Evolutionary conservation across 2,329 filamentous ascomycete species (phyloP), one percentile per base, ranked within the genome.

Genomic region (Paradendryphiella salina): DNA sequence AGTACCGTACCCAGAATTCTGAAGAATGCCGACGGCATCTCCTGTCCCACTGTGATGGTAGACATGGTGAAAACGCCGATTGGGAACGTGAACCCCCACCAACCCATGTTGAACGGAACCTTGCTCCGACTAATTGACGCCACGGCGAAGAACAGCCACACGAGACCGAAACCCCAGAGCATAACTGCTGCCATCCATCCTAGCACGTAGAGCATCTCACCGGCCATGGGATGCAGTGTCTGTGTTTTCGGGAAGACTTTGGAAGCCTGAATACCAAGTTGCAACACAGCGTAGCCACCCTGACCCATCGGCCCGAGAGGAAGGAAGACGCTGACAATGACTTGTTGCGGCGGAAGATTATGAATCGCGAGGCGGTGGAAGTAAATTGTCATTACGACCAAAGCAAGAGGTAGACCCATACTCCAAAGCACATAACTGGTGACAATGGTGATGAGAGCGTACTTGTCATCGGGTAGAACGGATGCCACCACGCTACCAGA

Each of bases 351-450:
- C 0, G 85, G 85, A 6, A 88, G 77, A 20, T 84, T 82, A 70
- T 88, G 80, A 6, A 88, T 71, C 1, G 82, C 82, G 4, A 90
- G 75, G n/a, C 86, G 82, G 60, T 87, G 83, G 65, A 87, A 88
- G 72, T 89, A 89, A 7, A 89, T 79, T 1, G 81, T 82, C 38
- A 88, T 72, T 13, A 87, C 79, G 35, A 80, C 77, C 61, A 85
- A 77, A 1, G 85, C 81, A 47, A 89, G 72, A 0, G 80, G 81
- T 0, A 80, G 76, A 9, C 85, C 85, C 37, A 83, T 82, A 1
- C 85, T 85, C 84, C 84, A 88, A 40, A 89, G 79, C 13, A 88
- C 75, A 63, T 88, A 89, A 11, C 80, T 84, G 9, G 76, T 76
- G 14, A 87, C 73, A 28, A 89, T 65, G 0, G 86, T 89, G 48